A percentile compares a stretch with the other conserved stretches of the same genome.
phyloP scores from a whole-genome alignment of 73 alveolate species.

The Paramecium tetraurelia region DNA sequence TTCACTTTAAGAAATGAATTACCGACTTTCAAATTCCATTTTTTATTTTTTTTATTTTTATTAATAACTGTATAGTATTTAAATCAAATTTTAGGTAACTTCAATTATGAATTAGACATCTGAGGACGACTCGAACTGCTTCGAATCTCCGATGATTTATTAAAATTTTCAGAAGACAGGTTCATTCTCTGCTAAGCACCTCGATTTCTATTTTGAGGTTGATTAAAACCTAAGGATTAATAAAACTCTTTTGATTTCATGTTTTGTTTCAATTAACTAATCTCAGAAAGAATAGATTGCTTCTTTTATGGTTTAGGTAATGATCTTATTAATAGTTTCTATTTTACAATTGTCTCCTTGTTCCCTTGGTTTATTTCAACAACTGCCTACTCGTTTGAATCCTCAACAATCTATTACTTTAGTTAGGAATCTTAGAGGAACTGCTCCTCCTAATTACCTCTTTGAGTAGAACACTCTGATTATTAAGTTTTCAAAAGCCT shows the following conservation, averaged over 20 bases:
- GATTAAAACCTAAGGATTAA: background rate
- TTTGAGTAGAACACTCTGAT: background rate
- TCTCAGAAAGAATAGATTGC: background rate
- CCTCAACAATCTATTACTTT: background rate
- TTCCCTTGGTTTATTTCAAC: background rate
- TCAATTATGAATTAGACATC: background rate
- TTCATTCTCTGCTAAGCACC: background rate
- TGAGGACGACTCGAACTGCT: background rate
- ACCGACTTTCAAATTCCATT: slow-evolving; percentile 17
- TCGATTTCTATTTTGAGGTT: background rate
- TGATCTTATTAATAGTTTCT: background rate
- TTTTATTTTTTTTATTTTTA: background rate
- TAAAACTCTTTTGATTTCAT: slow-evolving; percentile 40
- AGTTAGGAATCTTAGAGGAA: background rate
- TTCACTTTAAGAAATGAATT: slow-evolving; percentile 41
- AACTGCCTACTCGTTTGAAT: background rate
- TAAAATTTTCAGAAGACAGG: slow-evolving; percentile 1
- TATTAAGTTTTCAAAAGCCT: background rate
- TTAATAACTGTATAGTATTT: background rate
- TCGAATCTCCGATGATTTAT: background rate
- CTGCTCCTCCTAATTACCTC: background rate
- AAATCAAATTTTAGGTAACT: slow-evolving; percentile 42
- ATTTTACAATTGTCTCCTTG: background rate
- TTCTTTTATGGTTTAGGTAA: background rate
- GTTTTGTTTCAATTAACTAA: background rate